Evolutionary conservation across 2,329 filamentous ascomycete genomes (phyloP), one percentile per base, ranked within the genome.

Genomic region (Phialophora tarda): DNA sequence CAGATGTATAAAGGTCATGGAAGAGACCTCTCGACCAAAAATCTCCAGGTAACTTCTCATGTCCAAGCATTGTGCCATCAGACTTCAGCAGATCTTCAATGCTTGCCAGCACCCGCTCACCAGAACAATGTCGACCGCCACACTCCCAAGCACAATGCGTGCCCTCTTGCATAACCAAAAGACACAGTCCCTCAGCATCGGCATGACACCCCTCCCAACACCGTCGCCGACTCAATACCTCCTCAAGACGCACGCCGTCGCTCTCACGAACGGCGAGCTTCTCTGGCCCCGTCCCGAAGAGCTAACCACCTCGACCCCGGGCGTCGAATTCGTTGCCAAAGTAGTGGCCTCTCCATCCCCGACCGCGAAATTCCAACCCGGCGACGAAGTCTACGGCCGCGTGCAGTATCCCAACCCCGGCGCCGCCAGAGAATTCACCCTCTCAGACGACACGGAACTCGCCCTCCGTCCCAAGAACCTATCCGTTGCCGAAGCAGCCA

Each of bases 231-330:
- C 65, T 26, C 75, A 79, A 64, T 76, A 82, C 69, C 75, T 82
- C 23, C 77, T 83, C 73, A 75, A 75, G 54, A 75, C 79, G 4
- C 75, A 79, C 58, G 71, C 78, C 57, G 75, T 75, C 38, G 77
- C 79, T 6, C 75, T 81, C 14, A 81, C 78, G 48, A 74, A 77
- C 2, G 77, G 78, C 14, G 82, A 83, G 67, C 77, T 83, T 11
- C 73, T 75, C 69, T 83, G 81, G 82, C 75, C 79, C 1, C 65
- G 68, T 17, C 70, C 70, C 14, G 56, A 62, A n/a, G 72, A 74
- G 28, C 44, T 66, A 17, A 73, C 69, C 32, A 62, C 71, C 11
- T 72, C 77, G 10, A 74, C 81, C 28, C 81, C 80, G 1, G 79
- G 79, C 66, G 77, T 77, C 55, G 81, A 83, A 71, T 66, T 82